Evolutionary conservation across 768 basidiomycete species (phyloP).

Genomic region (Russula sp.): DNA sequence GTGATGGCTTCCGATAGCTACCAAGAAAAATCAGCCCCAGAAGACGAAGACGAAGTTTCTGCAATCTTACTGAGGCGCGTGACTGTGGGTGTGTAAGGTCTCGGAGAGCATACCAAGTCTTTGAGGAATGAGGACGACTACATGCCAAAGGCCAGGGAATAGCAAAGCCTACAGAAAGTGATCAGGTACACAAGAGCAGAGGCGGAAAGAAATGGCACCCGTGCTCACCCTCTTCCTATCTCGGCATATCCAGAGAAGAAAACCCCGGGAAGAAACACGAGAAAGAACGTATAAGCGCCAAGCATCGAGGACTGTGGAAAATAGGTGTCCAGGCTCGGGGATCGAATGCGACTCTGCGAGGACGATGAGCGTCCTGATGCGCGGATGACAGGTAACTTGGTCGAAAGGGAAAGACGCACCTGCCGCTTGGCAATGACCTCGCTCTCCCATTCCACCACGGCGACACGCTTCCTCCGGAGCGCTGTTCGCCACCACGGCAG

Average conservation of each 20-base stretch:
- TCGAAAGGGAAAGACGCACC: slow-evolving; percentile 33
- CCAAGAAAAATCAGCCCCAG: background rate
- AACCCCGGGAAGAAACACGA: slow-evolving; percentile 76
- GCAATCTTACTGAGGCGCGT: slow-evolving; percentile 69
- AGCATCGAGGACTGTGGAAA: slow-evolving; percentile 79
- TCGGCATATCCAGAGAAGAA: slow-evolving; percentile 84
- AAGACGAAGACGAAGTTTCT: background rate
- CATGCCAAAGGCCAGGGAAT: slow-evolving; percentile 71
- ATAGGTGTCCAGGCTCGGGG: slow-evolving; percentile 67
- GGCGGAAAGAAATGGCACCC: background rate
- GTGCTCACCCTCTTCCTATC: slow-evolving; percentile 63
- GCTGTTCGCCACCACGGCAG: slow-evolving; percentile 62
- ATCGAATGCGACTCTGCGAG: slow-evolving; percentile 45
- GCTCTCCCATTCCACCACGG: slow-evolving; percentile 53
- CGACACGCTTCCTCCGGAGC: slow-evolving; percentile 49
- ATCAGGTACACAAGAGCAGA: slow-evolving; percentile 10
- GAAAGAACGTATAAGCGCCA: slow-evolving; percentile 90
- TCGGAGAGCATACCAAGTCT: slow-evolving; percentile 83
- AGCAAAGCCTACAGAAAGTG: slow-evolving; percentile 45
- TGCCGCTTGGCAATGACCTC: slow-evolving; percentile 59
- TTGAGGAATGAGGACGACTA: slow-evolving; percentile 86
- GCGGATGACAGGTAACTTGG: slow-evolving; percentile 9
- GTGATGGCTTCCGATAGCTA: slow-evolving; percentile 74
- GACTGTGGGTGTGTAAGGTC: slow-evolving; percentile 88
- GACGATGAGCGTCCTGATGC: background rate